A percentile compares a stretch with the other conserved stretches of the same genome.
Evolutionary conservation across 2,329 filamentous ascomycete species (phyloP).

Genomic region (Botryotinia narcissicola): DNA sequence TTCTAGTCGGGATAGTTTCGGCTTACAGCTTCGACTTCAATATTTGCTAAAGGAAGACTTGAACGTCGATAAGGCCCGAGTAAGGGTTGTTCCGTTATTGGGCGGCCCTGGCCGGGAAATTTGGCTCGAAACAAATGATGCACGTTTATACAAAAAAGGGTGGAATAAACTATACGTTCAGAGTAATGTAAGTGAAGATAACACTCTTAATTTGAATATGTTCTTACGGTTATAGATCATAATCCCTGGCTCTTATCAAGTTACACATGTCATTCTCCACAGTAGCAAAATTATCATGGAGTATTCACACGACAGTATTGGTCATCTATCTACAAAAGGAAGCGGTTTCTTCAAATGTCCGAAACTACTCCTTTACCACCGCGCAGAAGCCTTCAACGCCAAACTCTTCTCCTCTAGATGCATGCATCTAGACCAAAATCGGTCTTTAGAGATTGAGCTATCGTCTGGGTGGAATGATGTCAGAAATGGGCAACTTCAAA

Average conservation of each 20-base stretch:
- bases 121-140: slow-evolving; percentile 51
- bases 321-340: slow-evolving; percentile 22
- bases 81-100: slow-evolving; percentile 59
- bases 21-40: slow-evolving; percentile 63
- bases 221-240: slow-evolving; percentile 50
- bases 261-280: slow-evolving; percentile 68
- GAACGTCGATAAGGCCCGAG: slow-evolving; percentile 59
- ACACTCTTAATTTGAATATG: neutral
- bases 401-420: slow-evolving; percentile 63
- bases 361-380: slow-evolving; percentile 71
- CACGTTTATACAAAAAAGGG: slow-evolving; percentile 48
- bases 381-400: slow-evolving; percentile 65
- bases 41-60: slow-evolving; percentile 73
- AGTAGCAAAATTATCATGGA: slow-evolving; percentile 63
- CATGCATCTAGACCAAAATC: slow-evolving; percentile 77
- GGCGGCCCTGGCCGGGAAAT: slow-evolving; percentile 63
- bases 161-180: slow-evolving; percentile 45
- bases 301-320: slow-evolving; percentile 57
- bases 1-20: slow-evolving; percentile 71
- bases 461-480: slow-evolving; percentile 72
- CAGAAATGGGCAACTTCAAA: slow-evolving; percentile 55
- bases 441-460: slow-evolving; percentile 72
- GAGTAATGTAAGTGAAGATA: slow-evolving; percentile 43
- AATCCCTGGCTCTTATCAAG: slow-evolving; percentile 70
- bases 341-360: slow-evolving; percentile 55